Percentiles rank a stretch among this genome's conserved stretches.
These are phyloP conservation scores for Pachyrhizus erosus DNA, from an alignment of 306 rosid species.

Conservation along the genomic window DNA sequence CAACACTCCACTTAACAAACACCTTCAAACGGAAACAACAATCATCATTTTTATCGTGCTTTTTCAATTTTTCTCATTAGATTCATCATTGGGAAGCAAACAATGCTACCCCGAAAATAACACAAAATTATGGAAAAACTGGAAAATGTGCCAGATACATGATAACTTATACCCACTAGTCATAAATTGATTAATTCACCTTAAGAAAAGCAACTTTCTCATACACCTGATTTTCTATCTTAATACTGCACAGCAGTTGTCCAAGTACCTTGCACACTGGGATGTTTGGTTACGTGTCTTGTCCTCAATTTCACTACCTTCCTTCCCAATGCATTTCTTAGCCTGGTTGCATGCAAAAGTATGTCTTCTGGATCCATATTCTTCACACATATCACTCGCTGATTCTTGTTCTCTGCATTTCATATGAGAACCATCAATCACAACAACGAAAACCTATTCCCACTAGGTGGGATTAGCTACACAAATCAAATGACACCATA, in stretches of 20 bases:
- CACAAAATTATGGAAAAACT: not conserved
- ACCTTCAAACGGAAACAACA: not conserved
- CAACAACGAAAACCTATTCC: not conserved
- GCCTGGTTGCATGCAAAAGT: slow-evolving; percentile 66
- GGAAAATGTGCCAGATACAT: slow-evolving; percentile 16
- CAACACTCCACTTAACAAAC: not conserved
- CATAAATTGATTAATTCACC: not conserved
- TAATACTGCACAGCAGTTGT: slow-evolving; percentile 71
- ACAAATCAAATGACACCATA: not conserved
- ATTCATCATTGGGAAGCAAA: slow-evolving; percentile 3
- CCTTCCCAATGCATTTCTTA: slow-evolving; percentile 89
- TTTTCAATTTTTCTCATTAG: not conserved
- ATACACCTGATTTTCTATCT: slow-evolving; percentile 31
- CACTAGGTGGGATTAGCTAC: not conserved
- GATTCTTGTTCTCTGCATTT: slow-evolving; percentile 68
- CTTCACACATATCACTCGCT: slow-evolving; percentile 82
- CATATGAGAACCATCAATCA: slow-evolving; percentile 34
- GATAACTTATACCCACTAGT: slow-evolving; percentile 6
- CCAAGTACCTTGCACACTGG: slow-evolving; percentile 98
- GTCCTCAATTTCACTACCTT: slow-evolving; percentile 92
- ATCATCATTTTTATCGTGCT: not conserved
- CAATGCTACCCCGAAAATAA: not conserved
- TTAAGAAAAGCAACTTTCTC: slow-evolving; percentile 31
- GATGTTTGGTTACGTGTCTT: slow-evolving; percentile 80
- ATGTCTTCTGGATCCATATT: slow-evolving; percentile 86